These are phyloP conservation scores for Alloteropsis semialata DNA, from an alignment of 176 grass and related monocot genomes.

Conservation along the genomic window DNA sequence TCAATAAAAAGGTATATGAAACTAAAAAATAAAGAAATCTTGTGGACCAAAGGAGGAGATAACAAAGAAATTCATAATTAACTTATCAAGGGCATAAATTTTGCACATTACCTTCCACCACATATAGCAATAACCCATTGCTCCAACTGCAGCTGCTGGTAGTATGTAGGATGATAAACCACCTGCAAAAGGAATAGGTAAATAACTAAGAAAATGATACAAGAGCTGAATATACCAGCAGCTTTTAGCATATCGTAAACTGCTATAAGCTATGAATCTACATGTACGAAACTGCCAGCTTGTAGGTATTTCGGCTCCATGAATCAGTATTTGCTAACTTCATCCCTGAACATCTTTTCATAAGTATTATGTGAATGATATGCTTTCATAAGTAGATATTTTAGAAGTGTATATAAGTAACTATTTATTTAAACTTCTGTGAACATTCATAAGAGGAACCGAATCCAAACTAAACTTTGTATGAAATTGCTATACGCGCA, in stretches of 20 bases:
- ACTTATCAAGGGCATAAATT: neutral
- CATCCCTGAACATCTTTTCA: slow-evolving; percentile 3
- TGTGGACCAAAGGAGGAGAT: slow-evolving; percentile 6
- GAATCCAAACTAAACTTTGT: slow-evolving; percentile 16
- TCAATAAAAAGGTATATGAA: neutral
- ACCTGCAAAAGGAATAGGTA: slow-evolving; percentile 39
- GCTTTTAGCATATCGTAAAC: neutral
- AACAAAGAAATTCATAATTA: neutral
- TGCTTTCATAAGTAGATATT: neutral
- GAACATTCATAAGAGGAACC: neutral
- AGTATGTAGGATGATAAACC: slow-evolving; percentile 83
- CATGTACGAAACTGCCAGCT: neutral
- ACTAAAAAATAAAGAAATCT: neutral
- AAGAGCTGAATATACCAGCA: neutral
- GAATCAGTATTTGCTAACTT: slow-evolving; percentile 12
- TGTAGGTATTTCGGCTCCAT: neutral
- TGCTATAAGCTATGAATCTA: slow-evolving; percentile 4
- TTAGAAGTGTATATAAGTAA: neutral
- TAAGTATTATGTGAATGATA: neutral
- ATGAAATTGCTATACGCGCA: neutral
- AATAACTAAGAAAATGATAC: slow-evolving; percentile 1
- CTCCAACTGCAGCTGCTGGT: slow-evolving; percentile 86
- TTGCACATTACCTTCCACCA: slow-evolving; percentile 81
- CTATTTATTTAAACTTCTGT: neutral
- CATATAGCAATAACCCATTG: slow-evolving; percentile 97